These are phyloP conservation scores for Suillus placidus DNA, from an alignment of 768 basidiomycete genomes.

Conservation along the genomic window DNA sequence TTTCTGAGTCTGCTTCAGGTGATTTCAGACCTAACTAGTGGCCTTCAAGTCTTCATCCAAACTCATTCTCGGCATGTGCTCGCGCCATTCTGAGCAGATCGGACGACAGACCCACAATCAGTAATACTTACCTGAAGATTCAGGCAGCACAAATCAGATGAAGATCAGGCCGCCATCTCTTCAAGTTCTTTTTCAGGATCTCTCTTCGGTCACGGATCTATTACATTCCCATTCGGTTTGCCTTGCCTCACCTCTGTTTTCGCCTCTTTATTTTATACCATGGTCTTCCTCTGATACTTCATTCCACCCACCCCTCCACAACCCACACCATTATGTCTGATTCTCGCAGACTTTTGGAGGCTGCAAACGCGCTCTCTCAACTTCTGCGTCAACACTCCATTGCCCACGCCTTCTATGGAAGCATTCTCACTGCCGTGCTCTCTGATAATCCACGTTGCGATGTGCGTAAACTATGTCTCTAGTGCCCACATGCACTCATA, in stretches of 20 bases:
- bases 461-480: conserved; percentile 43
- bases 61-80: conserved; percentile 12
- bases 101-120: conserved; percentile 34
- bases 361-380: conserved; percentile 72
- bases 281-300: conserved; percentile 49
- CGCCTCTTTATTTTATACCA: conserved; percentile 44
- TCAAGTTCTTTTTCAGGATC: conserved; percentile 42
- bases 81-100: conserved; percentile 19
- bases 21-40: conserved; percentile 8
- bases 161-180: conserved; percentile 33
- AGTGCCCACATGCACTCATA: background rate
- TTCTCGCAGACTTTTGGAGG: conserved; percentile 74
- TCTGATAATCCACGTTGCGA: conserved; percentile 66
- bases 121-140: conserved; percentile 15
- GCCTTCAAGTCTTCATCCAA: conserved; percentile 8
- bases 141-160: conserved; percentile 28
- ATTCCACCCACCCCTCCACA: conserved; percentile 26
- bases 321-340: conserved; percentile 54
- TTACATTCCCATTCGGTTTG: conserved; percentile 51
- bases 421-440: conserved; percentile 68
- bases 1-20: conserved; percentile 16
- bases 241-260: conserved; percentile 43
- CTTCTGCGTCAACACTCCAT: conserved; percentile 58
- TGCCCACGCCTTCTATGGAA: conserved; percentile 84
- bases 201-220: conserved; percentile 48